Percentiles rank a stretch among this genome's conserved stretches.
phyloP scores from a whole-genome alignment of 2,329 filamentous ascomycete genomes.

The Hypoxylon sp. region DNA sequence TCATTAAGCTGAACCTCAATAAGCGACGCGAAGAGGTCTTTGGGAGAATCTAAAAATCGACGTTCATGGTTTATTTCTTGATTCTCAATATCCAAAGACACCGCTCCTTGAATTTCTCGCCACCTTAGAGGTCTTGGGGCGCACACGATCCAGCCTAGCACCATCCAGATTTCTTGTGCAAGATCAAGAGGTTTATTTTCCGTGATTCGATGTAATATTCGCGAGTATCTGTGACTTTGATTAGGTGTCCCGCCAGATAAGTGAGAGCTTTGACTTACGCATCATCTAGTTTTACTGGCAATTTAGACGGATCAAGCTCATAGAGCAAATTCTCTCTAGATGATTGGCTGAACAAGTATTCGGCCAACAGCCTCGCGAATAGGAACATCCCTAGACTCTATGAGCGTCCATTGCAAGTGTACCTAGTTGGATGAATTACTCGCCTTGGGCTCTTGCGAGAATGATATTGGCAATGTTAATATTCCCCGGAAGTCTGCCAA shows the following conservation, averaged over 20 bases:
- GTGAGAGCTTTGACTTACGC: constrained; percentile 32
- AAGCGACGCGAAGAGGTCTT: constrained; percentile 55
- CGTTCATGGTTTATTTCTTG: constrained; percentile 49
- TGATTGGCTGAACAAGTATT: constrained; percentile 46
- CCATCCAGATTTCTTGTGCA: constrained; percentile 36
- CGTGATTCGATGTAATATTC: constrained; percentile 47
- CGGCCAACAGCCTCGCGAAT: constrained; percentile 52
- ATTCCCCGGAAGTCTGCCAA: constrained; percentile 36
- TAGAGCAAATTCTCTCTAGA: constrained; percentile 41
- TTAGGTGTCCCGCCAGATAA: too few species aligned
- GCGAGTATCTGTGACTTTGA: constrained; percentile 45
- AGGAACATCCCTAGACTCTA: constrained; percentile 52
- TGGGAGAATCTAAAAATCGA: constrained; percentile 46
- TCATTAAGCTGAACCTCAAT: constrained; percentile 49
- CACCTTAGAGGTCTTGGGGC: constrained; percentile 55
- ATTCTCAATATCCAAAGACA: constrained; percentile 52
- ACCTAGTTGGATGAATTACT: neutral
- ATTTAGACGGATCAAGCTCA: constrained; percentile 44
- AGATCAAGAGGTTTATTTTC: constrained; percentile 28
- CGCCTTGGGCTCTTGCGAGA: constrained; percentile 45
- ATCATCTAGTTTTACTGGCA: constrained; percentile 45
- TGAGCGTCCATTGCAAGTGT: neutral
- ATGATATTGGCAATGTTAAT: constrained; percentile 44
- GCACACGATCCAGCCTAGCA: constrained; percentile 57
- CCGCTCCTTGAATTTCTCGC: constrained; percentile 56